Evolutionary conservation across 768 basidiomycete species (phyloP), one percentile per base, ranked within the genome.

Genomic region (Lenzites betulinus): DNA sequence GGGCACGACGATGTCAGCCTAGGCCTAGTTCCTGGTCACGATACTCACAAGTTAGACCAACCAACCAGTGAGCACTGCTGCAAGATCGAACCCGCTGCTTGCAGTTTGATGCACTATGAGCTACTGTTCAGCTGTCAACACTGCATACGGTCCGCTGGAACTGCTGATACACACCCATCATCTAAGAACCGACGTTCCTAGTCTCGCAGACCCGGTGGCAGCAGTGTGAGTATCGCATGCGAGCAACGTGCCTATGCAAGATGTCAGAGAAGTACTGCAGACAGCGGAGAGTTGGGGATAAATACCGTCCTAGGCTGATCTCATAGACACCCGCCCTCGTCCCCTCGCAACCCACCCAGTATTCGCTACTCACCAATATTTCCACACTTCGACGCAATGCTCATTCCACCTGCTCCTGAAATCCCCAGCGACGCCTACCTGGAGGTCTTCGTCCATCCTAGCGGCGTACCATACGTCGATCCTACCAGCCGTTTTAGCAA

Each of bases 401-500:
- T 26, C 35, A 35, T 56, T 22, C 54, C 54, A 11, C 44, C 54
- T n/a, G 46, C 46, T 11, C 54, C 54, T 18, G 4, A 33, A 9
- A 12, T 56, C 1, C 46, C 54, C 22, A 44, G 44, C 2, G 54
- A 56, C 1, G 54, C 54, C 18, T 1, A 20, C n/a, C 46, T 56
- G 4, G 54, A 56, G 23, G 25, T 56, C 20, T 56, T 56, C 46
- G 23, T 56, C 3, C 46, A 56, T 7, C 46, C 46, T 5, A 1
- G 9, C 4, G 47, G 26, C 28, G 22, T 15, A 2, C 26, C 7
- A 1, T 12, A 22, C 18, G 42, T 28, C 30, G 54, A 56, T 3
- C 44, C 44, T 2, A 7, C 22, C 4, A 56, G 48, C 25, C 47
- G 38, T 35, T 56, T 56, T 44, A 48, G 54, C 46, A 36, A 56